Base-by-base conservation (phyloP, 805 yeast species). In the Maudiozyma saulgeensis region DNA sequence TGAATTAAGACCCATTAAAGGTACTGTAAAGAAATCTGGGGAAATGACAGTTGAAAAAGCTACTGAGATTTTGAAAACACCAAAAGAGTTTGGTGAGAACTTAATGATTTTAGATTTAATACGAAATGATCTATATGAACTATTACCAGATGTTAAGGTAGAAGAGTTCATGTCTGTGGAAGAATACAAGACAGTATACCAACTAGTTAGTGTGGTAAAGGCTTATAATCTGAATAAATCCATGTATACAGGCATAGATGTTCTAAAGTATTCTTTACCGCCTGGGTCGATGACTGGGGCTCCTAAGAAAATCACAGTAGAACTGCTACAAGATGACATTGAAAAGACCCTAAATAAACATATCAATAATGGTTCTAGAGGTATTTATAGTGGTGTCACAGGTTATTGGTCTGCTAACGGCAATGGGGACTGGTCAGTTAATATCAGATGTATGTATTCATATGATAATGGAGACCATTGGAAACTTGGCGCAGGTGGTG, bases 251-350 rank as follows among this genome's bases (percentile, higher is more conserved):
- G 99, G 98, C 0, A 69, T 90, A 23, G 98, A 93, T 62, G 70
- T 91, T 2, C 72, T 93, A 12, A 76, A 80, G 19, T 79, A 79
- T 51, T 80, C 96, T 0, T 70, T 95, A 35, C 99, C 99, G 2
- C 96, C 99, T 0, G 99, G 99, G 0, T 91, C 98, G 0, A 93
- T 93, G 99, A 93, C 99, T 0, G 99, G 99, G 2, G 99, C 99
- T 0, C 99, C 99, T 2, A 93, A 93, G 69, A 85, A 83, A 57
- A 76, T 96, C 51, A 87, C 96, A 0, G 95, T 93, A 6, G 93
- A 91, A 64, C 64, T 95, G 4, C 71, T 93, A 28, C 85, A 82
- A 52, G 56, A 66, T 11, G 51, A 68, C 12, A 68, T 73, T 23
- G 64, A 60, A 21, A 45, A 54, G 0, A 57, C 62, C 43, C 48